Evolutionary conservation across 176 grass and related monocot species (phyloP), one percentile per base, ranked within the genome.

Genomic region (Oryza glaberrima): DNA sequence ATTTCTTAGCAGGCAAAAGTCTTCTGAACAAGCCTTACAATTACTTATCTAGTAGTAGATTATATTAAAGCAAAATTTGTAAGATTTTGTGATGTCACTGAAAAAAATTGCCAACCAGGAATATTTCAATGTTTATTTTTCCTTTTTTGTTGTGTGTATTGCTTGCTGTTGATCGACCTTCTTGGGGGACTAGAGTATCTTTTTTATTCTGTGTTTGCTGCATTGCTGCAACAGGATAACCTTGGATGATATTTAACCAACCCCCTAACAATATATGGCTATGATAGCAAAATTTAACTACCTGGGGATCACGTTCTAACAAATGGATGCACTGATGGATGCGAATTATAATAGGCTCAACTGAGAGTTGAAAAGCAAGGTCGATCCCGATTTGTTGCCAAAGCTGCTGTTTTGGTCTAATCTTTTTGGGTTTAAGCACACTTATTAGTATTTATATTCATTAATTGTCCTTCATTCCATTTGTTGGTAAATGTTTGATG

Each of bases 401-500:
- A 63, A 63, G n/a, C 58, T 63, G n/a, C 58, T 63, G 58, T 23
- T 63, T 63, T 6, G 9, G 22, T 23, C 58, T 48, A 45, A 73
- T 73, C 41, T 73, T 73, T 12, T n/a, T 63, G 0, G 23, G 34
- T 63, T 77, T 40, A 38, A n/a, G 75, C 54, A 77, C 34, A 35
- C 52, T 60, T 44, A 70, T 47, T 8, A 47, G n/a, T 73, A 46
- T 47, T 47, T 47, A 4, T 47, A 14, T 47, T 9, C 22, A 19
- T 47, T 22, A 14, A 4, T 36, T 40, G 11, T 48, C 20, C 48
- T 35, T 74, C 11, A 72, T 74, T 36, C 7, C 28, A 71, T 45
- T 80, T 84, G 56, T 25, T 41, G 11, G 4, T 83, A 58, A 88
- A 45, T 70, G 72, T 54, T 84, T 60, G 30, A 81, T 82, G 58